phyloP scores from a whole-genome alignment of 2,329 filamentous ascomycete genomes.

The Aspergillus oerlinghausenensis region DNA sequence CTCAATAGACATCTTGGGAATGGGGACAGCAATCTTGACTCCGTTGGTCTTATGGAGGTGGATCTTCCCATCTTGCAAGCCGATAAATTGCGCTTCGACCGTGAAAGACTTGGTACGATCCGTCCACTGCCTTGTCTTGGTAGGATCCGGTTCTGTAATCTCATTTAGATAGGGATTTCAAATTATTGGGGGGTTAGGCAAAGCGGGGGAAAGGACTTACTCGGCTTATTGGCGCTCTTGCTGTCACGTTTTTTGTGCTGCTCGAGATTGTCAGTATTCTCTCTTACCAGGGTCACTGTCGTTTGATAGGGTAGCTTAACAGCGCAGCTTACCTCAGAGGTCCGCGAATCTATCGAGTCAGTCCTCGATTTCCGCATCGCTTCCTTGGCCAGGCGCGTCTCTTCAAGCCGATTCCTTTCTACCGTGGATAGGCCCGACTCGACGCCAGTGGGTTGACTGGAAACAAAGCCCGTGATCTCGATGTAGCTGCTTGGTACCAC shows the following conservation, averaged over 20 bases:
- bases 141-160: slow-evolving; percentile 67
- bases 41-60: slow-evolving; percentile 97
- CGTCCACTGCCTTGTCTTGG: slow-evolving; percentile 87
- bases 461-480: slow-evolving; percentile 69
- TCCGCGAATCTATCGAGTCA: slow-evolving; percentile 47
- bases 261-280: slow-evolving; percentile 62
- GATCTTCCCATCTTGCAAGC: slow-evolving; percentile 91
- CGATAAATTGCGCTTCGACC: slow-evolving; percentile 94
- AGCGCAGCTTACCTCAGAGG: slow-evolving; percentile 66
- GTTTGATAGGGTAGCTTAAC: not conserved
- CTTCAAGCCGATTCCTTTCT: slow-evolving; percentile 73
- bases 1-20: slow-evolving; percentile 90
- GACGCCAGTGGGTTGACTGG: slow-evolving; percentile 52
- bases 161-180: not conserved
- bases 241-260: slow-evolving; percentile 70
- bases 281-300: slow-evolving; percentile 29
- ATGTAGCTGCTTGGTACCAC: slow-evolving; percentile 97
- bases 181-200: not conserved
- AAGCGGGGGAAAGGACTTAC: slow-evolving; percentile 49
- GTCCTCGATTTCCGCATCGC: slow-evolving; percentile 63
- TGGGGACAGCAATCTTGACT: slow-evolving; percentile 94
- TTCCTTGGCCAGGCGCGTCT: slow-evolving; percentile 77
- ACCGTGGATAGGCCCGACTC: slow-evolving; percentile 63
- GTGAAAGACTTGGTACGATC: slow-evolving; percentile 94
- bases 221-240: slow-evolving; percentile 65